Conservation (phyloP, 768 basidiomycete genomes). For the Trametes gibbosa region DNA sequence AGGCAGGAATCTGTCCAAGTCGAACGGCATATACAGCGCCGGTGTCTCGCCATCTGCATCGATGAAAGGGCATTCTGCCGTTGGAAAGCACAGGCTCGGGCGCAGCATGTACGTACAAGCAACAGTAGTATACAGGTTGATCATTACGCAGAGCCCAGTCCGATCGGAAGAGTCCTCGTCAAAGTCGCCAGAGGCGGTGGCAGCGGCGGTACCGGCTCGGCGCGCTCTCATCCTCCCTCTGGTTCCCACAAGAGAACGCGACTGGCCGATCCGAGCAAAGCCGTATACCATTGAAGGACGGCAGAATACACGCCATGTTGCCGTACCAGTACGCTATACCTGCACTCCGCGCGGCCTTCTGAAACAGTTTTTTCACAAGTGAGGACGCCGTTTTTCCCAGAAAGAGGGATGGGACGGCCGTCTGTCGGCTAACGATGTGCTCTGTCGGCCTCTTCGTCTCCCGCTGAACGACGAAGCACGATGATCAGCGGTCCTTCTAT, state of each 20-base stretch:
- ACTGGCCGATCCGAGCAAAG: too few species aligned
- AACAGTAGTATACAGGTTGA: not conserved
- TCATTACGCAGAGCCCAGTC: not conserved
- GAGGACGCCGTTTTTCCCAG: too few species aligned
- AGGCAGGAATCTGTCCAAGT: not conserved
- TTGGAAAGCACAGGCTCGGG: not conserved
- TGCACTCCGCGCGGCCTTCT: too few species aligned
- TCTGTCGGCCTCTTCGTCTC: not conserved
- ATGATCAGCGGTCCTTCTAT: not conserved
- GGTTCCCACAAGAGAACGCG: too few species aligned
- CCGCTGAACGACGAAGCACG: not conserved
- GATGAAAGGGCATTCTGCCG: not conserved
- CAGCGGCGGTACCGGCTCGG: not conserved
- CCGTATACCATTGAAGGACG: too few species aligned
- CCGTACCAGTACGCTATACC: too few species aligned
- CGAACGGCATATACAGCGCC: slow-evolving; percentile 8
- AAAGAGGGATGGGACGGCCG: too few species aligned
- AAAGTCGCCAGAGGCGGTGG: too few species aligned
- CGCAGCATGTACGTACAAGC: slow-evolving; percentile 2
- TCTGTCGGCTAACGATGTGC: too few species aligned
- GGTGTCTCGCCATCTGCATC: not conserved
- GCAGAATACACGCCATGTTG: too few species aligned
- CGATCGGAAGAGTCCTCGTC: not conserved
- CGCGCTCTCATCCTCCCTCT: not conserved
- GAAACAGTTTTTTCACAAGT: too few species aligned